Conservation (phyloP, 2,329 filamentous ascomycete genomes). For the Drechslerella dactyloides region DNA sequence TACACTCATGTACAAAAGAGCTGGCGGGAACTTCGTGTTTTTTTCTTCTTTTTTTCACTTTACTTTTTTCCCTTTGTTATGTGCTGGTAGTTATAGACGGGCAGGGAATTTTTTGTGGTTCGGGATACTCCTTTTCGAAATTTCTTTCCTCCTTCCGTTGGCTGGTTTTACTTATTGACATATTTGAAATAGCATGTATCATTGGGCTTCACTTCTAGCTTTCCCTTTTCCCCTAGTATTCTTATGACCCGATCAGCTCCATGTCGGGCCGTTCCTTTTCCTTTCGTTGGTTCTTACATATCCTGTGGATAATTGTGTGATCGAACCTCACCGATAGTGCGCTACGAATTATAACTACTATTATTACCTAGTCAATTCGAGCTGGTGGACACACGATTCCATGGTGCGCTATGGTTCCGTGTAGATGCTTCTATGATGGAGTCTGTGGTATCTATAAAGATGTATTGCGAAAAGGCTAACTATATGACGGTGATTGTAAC, state of each 20-base stretch:
- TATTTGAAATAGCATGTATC: conserved; percentile 9
- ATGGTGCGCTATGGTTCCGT: neutral
- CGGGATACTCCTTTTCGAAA: neutral
- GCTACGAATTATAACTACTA: neutral
- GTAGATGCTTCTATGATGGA: neutral
- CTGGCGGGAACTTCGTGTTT: conserved; percentile 21
- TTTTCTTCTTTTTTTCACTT: conserved; percentile 1
- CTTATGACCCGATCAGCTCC: neutral
- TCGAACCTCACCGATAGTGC: neutral
- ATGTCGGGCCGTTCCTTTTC: neutral
- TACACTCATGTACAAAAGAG: conserved; percentile 25
- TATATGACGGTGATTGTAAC: conserved; percentile 18
- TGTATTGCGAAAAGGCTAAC: conserved; percentile 13
- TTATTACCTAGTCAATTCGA: neutral
- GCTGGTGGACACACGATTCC: no score
- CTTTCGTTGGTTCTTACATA: neutral
- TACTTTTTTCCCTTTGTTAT: conserved; percentile 16
- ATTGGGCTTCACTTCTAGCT: neutral
- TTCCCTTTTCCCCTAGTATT: neutral
- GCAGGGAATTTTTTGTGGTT: conserved; percentile 18
- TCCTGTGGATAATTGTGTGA: conserved; percentile 1
- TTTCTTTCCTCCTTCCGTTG: neutral
- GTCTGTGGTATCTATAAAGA: neutral
- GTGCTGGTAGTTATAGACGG: conserved; percentile 33
- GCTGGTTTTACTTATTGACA: neutral